These are phyloP conservation scores for Raphanus sativus DNA, from an alignment of 345 rosid genomes.

Conservation along the genomic window DNA sequence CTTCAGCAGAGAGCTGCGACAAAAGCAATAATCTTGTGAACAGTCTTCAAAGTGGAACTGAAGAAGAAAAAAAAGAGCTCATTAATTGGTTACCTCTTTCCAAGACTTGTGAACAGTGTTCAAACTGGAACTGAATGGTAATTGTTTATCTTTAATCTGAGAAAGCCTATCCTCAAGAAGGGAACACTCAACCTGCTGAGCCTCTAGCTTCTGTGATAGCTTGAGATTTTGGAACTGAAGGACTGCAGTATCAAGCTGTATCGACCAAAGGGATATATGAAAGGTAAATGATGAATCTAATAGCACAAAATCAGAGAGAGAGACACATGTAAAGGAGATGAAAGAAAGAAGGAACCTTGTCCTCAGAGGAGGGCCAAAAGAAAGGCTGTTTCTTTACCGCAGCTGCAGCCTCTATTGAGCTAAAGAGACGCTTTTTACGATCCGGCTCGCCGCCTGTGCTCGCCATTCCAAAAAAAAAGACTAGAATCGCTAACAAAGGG, in stretches of 20 bases:
- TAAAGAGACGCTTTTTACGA: slow-evolving; percentile 79
- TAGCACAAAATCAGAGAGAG: too few species aligned
- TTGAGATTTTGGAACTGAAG: slow-evolving; percentile 87
- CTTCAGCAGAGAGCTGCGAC: slow-evolving; percentile 56
- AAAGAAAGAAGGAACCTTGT: slow-evolving; percentile 43
- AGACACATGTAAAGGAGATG: neutral
- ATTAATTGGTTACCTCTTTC: slow-evolving; percentile 53
- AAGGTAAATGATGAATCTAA: too few species aligned
- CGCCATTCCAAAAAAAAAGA: slow-evolving; percentile 58
- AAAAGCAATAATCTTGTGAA: too few species aligned
- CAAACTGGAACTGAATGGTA: slow-evolving; percentile 56
- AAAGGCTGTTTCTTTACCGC: slow-evolving; percentile 70
- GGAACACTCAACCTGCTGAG: slow-evolving; percentile 70
- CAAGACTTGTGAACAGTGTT: slow-evolving; percentile 66
- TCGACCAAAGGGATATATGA: too few species aligned
- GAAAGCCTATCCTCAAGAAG: slow-evolving; percentile 62
- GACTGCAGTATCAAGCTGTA: slow-evolving; percentile 75
- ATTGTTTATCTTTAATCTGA: slow-evolving; percentile 57
- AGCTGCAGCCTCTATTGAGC: slow-evolving; percentile 62
- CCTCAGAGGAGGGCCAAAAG: slow-evolving; percentile 68
- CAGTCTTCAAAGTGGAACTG: too few species aligned
- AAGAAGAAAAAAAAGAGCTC: neutral
- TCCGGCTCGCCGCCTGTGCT: slow-evolving; percentile 92
- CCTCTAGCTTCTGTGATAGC: slow-evolving; percentile 79
- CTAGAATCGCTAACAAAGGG: slow-evolving; percentile 37